These are phyloP conservation scores for Phytophthora megakarya DNA, from an alignment of 352 stramenopile species.

Conservation along the genomic window DNA sequence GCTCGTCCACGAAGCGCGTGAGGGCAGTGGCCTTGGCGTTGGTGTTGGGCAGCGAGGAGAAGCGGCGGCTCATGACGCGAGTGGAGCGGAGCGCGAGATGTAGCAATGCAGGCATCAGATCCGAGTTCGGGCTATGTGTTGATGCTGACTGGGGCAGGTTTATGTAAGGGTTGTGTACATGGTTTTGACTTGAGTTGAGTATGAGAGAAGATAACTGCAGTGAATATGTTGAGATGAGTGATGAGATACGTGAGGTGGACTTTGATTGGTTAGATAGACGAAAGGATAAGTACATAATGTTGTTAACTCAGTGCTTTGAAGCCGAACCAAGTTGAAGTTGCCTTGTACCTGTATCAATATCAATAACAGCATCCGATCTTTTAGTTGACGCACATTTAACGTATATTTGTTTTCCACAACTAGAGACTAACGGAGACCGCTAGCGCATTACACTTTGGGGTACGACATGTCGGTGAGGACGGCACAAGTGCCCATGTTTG, in stretches of 20 bases:
- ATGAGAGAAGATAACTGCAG: neutral
- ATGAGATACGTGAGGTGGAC: too few relatives aligned
- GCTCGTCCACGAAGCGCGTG: conserved; percentile 71
- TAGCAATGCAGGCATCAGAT: conserved; percentile 26
- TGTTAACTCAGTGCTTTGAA: too few relatives aligned
- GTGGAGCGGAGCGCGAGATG: conserved; percentile 22
- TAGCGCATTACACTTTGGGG: conserved; percentile 39
- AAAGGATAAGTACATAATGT: too few relatives aligned
- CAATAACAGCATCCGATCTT: too few relatives aligned
- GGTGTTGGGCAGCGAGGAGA: neutral
- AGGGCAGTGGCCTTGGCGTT: conserved; percentile 54
- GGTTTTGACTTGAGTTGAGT: neutral
- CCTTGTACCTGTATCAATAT: too few relatives aligned
- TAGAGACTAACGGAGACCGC: neutral
- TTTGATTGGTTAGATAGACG: neutral
- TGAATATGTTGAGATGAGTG: neutral
- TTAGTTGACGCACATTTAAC: conserved; percentile 14
- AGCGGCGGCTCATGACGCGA: conserved; percentile 21
- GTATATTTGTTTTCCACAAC: conserved; percentile 21
- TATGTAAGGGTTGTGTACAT: conserved; percentile 15
- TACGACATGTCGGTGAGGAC: conserved; percentile 64
- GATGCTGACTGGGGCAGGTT: conserved; percentile 12
- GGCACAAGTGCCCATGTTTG: conserved; percentile 53
- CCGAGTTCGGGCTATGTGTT: conserved; percentile 20
- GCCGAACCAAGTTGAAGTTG: conserved; percentile 6